Base-by-base conservation (phyloP, 768 basidiomycete species). In the Tulasnella sp. region DNA sequence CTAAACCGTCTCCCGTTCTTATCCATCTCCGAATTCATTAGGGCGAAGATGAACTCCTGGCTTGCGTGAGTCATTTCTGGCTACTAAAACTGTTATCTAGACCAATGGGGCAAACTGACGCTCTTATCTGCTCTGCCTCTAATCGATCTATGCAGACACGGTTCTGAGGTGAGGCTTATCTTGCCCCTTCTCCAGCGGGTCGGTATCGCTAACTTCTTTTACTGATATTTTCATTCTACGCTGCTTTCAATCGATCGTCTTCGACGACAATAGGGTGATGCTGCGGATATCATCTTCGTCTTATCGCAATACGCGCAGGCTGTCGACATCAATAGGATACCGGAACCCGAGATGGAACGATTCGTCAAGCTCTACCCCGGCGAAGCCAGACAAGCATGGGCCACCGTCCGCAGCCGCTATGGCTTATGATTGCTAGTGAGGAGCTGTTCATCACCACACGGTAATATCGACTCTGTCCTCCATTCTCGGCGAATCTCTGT, bases 21-120 rank as follows among this genome's bases (percentile, higher is more conserved):
- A 10, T 61, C 49, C 26, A 48, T 86, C 61, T 88, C 88, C 42
- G 88, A 92, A 70, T 91, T 91, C 72, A 73, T 91, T 66, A 78
- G 88, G 66, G 88, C 87, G 48, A 92, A 91, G 74, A 75, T 92
- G 53, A 90, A 86, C 65, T 72, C 80, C 17, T 92, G 88, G 88
- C 77, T 82, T 64, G 84, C 87, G 88, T 86, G 44, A 29, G 55
- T 49, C 75, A 67, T n/a, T 27, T 17, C 21, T 41, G 21, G 26
- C 21, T 15, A 13, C 19, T 58, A 13, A 27, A 11, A 34, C 41
- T 41, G n/a, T 21, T 27, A 15, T 26, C 10, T 60, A n/a, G 24
- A 30, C 21, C 30, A 4, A 38, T 45, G 82, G 67, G 15, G 48
- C 58, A 24, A n/a, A n/a, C n/a, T 38, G 7, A 38, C 5, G 15